Evolutionary conservation across 2,329 filamentous ascomycete species (phyloP).

Genomic region (Plectosphaerella plurivora): DNA sequence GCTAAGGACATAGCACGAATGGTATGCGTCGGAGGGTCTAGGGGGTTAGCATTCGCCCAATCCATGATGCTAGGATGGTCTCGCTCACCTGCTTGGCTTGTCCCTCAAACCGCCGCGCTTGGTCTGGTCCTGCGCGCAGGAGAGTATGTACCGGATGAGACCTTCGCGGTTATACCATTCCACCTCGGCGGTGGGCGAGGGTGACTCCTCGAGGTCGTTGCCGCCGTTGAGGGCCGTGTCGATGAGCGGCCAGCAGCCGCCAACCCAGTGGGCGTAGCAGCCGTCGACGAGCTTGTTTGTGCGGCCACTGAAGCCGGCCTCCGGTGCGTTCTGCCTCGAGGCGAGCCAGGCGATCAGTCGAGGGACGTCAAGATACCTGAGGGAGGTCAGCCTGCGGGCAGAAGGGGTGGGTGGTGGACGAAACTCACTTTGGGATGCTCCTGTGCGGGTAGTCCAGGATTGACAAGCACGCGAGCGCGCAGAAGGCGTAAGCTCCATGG

Average conservation of each 20-base stretch:
- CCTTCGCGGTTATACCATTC: slow-evolving; percentile 76
- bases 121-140: slow-evolving; percentile 74
- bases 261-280: slow-evolving; percentile 98
- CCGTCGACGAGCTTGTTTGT: slow-evolving; percentile 98
- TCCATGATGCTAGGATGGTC: neutral
- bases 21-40: slow-evolving; percentile 80
- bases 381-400: neutral
- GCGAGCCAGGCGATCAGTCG: slow-evolving; percentile 83
- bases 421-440: slow-evolving; percentile 64
- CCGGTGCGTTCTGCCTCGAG: slow-evolving; percentile 81
- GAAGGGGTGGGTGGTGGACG: neutral
- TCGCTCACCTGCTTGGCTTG: slow-evolving; percentile 80
- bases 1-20: slow-evolving; percentile 86
- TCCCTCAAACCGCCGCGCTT: slow-evolving; percentile 79
- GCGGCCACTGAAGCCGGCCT: slow-evolving; percentile 88
- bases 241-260: slow-evolving; percentile 87
- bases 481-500: slow-evolving; percentile 95
- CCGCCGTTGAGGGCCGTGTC: slow-evolving; percentile 68
- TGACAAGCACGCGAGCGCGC: slow-evolving; percentile 81
- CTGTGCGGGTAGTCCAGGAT: slow-evolving; percentile 76
- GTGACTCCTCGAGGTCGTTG: slow-evolving; percentile 13
- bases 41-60: neutral
- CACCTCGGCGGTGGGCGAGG: neutral
- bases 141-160: slow-evolving; percentile 82
- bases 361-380: slow-evolving; percentile 71